Conservation (phyloP, 2,329 filamentous ascomycete genomes). For the Zymoseptoria passerinii region DNA sequence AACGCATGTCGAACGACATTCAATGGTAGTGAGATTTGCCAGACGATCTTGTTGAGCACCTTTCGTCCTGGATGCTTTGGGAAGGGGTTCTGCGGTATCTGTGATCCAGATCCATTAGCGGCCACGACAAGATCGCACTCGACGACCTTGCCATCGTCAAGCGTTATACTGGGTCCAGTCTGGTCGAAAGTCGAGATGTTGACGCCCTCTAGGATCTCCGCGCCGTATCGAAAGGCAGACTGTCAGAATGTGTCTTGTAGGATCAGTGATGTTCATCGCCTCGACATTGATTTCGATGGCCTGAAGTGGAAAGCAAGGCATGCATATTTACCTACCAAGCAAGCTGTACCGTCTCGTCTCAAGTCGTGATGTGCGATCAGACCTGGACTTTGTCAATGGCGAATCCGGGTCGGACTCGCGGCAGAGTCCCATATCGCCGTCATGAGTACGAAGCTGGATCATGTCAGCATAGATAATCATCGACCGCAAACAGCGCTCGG, state of each 20-base stretch:
- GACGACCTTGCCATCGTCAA: conserved; percentile 1
- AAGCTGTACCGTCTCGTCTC: neutral
- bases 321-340: neutral
- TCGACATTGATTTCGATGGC: too few relatives aligned
- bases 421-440: neutral
- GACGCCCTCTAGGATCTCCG: conserved; percentile 1
- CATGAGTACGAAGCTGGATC: neutral
- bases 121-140: conserved; percentile 3
- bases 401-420: neutral
- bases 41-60: neutral
- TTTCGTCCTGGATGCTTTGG: conserved; percentile 1
- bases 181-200: neutral
- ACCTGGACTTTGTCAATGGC: neutral
- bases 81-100: conserved; percentile 1
- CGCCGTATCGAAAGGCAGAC: neutral
- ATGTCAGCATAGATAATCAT: neutral
- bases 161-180: neutral
- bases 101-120: conserved; percentile 5
- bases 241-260: conserved; percentile 1
- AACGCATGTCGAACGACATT: neutral
- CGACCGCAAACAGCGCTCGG: too few relatives aligned
- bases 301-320: neutral
- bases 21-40: conserved; percentile 3
- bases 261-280: neutral
- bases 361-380: conserved; percentile 5